Evolutionary conservation across 2,329 filamentous ascomycete species (phyloP).

Genomic region (Magnaporthiopsis incrustans): DNA sequence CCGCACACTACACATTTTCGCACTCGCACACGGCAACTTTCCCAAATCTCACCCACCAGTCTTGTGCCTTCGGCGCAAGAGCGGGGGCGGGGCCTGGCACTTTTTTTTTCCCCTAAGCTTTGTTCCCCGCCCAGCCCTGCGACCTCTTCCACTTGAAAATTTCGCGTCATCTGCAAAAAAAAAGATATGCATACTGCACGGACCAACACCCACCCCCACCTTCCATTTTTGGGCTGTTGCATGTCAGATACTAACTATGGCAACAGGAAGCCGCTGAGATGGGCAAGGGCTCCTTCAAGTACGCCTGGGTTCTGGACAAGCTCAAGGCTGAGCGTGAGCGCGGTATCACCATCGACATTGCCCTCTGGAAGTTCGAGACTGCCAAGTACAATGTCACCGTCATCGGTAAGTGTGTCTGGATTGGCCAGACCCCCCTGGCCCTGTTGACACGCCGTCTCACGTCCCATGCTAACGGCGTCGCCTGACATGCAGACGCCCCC

Average conservation of each 20-base stretch:
- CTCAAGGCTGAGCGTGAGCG: slow-evolving; percentile 99
- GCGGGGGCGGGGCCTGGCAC: slow-evolving; percentile 2
- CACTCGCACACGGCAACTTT: slow-evolving; percentile 12
- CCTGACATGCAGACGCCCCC: slow-evolving; percentile 64
- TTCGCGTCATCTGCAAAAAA: slow-evolving; percentile 6
- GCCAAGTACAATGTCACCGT: slow-evolving; percentile 96
- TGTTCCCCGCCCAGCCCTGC: slow-evolving; percentile 15
- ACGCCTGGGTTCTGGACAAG: slow-evolving; percentile 99
- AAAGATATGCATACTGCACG: slow-evolving; percentile 8
- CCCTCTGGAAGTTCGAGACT: slow-evolving; percentile 99
- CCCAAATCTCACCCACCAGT: not conserved
- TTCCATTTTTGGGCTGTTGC: not conserved
- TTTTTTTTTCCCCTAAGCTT: slow-evolving; percentile 2
- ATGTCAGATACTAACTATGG: slow-evolving; percentile 16
- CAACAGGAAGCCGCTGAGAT: slow-evolving; percentile 92
- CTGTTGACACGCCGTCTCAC: not conserved
- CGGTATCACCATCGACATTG: slow-evolving; percentile 99
- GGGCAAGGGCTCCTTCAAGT: slow-evolving; percentile 99
- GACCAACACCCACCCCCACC: slow-evolving; percentile 6
- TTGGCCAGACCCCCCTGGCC: not conserved
- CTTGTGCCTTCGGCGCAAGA: slow-evolving; percentile 12
- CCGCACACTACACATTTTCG: not conserved
- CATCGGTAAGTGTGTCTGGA: slow-evolving; percentile 59
- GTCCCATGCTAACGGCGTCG: not conserved
- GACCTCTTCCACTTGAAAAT: not conserved